Base-by-base conservation (phyloP, 2,329 filamentous ascomycete species). In the Myriosclerotinia scirpicola region DNA sequence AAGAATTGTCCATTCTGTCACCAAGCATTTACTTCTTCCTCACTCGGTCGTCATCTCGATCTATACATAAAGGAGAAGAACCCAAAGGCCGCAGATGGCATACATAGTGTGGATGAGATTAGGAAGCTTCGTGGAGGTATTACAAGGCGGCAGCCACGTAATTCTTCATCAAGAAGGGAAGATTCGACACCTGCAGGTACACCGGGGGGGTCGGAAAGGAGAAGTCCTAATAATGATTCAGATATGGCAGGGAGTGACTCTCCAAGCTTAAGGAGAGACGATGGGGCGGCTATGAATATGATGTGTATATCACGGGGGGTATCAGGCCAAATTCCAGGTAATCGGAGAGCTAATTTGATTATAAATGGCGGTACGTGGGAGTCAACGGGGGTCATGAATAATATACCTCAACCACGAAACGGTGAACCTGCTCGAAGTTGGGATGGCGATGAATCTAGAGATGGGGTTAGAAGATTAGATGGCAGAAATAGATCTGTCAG, bases 51-150 rank as follows among this genome's bases (percentile, higher is more conserved):
- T 55, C 94, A 98, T 79, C 88, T 97, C 71, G 94, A 98, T 77
- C 86, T 97, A 50, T 97, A 96, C 78, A 93, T 97, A 74, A 93
- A 93, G 76, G 90, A 93, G 67, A 96, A 93, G 80, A 97, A 97
- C 77, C 92, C 94, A 1, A 95, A 93, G 78, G 84, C 89, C 1
- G 81, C 90, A 8, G 94, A 98, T 79, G 93, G 93, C 60, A 80
- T 97, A 55, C 94, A 98, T 79, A 84, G 96, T 80, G 91, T 97
- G 67, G 91, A 94, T 9, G 91, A 92, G 78, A 98, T 98, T 74
- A 85, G 86, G 72, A 91, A 90, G 78, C 81, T 96, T 74, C 87
- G 94, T 64, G 91, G 92, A 54, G 85, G 87, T 69, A 96, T 98
- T 77, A 98, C 94, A 36, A 84, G 94, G 70, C 85, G 94, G 68